phyloP scores from a whole-genome alignment of 164 flowering plant species.

The Berberis vulgaris region DNA sequence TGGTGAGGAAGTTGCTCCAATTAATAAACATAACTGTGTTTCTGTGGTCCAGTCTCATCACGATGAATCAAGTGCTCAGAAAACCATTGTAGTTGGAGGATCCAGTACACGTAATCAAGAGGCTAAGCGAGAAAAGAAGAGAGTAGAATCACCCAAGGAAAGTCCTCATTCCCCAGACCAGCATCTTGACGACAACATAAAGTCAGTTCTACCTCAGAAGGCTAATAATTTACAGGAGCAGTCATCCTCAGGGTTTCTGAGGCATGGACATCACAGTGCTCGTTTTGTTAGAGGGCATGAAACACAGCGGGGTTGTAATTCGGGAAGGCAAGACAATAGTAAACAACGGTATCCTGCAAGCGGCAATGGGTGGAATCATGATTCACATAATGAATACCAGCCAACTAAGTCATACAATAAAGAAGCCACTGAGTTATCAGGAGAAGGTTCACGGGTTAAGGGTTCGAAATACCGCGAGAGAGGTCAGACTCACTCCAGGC shows the following conservation, averaged over 20 bases:
- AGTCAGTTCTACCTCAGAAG: constrained; percentile 19
- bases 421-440: constrained; percentile 20
- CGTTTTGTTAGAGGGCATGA: constrained; percentile 45
- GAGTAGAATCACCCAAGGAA: constrained; percentile 21
- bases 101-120: constrained; percentile 21
- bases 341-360: constrained; percentile 35
- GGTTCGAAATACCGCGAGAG: constrained; percentile 47
- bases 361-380: constrained; percentile 47
- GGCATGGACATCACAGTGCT: constrained; percentile 37
- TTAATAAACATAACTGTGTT: background rate
- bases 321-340: constrained; percentile 29
- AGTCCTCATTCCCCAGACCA: constrained; percentile 25
- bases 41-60: constrained; percentile 12
- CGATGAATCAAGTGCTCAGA: constrained; percentile 17
- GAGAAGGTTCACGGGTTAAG: constrained; percentile 25
- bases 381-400: constrained; percentile 66
- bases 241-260: constrained; percentile 28
- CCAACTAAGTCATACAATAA: constrained; percentile 44
- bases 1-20: constrained; percentile 10
- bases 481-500: constrained; percentile 52
- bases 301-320: constrained; percentile 37
- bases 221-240: constrained; percentile 24
- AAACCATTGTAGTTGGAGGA: constrained; percentile 15
- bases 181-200: constrained; percentile 17
- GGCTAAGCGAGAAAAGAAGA: constrained; percentile 32